Evolutionary conservation across 2,329 filamentous ascomycete genomes (phyloP).

Genomic region (Aspergillus tamarii): DNA sequence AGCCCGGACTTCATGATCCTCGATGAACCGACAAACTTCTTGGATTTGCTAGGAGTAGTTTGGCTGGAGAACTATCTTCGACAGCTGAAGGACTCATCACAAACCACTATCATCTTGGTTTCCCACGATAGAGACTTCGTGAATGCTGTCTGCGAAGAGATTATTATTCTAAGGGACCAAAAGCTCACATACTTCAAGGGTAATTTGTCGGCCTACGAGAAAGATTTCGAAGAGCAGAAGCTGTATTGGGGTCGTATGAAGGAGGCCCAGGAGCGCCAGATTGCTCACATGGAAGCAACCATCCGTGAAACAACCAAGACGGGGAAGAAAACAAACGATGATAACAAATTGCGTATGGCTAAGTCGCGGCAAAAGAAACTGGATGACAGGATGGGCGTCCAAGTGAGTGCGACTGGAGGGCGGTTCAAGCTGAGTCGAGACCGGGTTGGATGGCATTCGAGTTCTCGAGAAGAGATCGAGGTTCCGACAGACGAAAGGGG

Average conservation of each 20-base stretch:
- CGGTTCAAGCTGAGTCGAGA: conserved; percentile 83
- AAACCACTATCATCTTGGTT: conserved; percentile 72
- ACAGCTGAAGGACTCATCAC: conserved; percentile 55
- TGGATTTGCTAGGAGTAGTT: conserved; percentile 80
- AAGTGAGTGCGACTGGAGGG: conserved; percentile 71
- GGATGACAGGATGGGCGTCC: conserved; percentile 77
- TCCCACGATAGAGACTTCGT: conserved; percentile 85
- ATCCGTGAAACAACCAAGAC: conserved; percentile 75
- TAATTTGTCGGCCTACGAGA: conserved; percentile 72
- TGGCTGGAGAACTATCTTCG: conserved; percentile 78
- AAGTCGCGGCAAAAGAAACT: conserved; percentile 83
- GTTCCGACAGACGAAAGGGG: conserved; percentile 65
- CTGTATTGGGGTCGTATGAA: conserved; percentile 74
- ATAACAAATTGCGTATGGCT: conserved; percentile 83
- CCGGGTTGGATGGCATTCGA: conserved; percentile 63
- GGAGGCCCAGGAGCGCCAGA: conserved; percentile 79
- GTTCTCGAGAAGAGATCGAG: conserved; percentile 68
- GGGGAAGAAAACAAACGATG: conserved; percentile 76
- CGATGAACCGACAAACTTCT: conserved; percentile 85
- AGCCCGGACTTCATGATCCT: conserved; percentile 77
- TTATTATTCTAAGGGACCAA: conserved; percentile 75
- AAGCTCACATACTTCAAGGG: conserved; percentile 74
- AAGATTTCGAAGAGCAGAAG: conserved; percentile 66
- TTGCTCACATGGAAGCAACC: conserved; percentile 76
- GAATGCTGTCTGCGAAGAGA: conserved; percentile 73